Evolutionary conservation across 1,284 basidiomycete genomes (phyloP), one percentile per base, ranked within the genome.

Genomic region (Sporisorium scitamineum): DNA sequence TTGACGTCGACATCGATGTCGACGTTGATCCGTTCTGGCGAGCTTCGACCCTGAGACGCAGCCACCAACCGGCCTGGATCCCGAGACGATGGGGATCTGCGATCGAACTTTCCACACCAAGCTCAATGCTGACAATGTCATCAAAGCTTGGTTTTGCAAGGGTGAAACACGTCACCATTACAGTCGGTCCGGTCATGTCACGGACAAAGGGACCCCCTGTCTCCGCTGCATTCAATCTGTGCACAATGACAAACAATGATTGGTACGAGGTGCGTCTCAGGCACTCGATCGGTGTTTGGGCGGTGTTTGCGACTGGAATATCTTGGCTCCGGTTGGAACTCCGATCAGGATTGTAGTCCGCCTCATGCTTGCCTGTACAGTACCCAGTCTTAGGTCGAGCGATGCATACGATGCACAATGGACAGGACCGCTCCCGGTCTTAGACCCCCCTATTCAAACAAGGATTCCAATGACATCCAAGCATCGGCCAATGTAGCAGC

Each of bases 1-100:
- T 29, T n/a, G 27, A 48, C 16, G 18, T 29, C 47, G 44, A 48
- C 45, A 45, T 48, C 18, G 3, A 5, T 39, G 37, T 39, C 37
- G 37, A n/a, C n/a, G n/a, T n/a, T 22, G 54, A 57, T 56, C 54
- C 27, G 22, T 34, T 29, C 54, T 16, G 7, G 14, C 44, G 44
- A 44, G 13, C 20, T 37, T 39, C 37, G 37, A 39, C 37, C 44
- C 18, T 51, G 18, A 22, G 20, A 13, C 10, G 13, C 34, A 47
- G 54, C 32, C 54, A 56, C 27, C 54, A n/a, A 56, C 32, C 44
- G 26, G 27, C 14, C n/a, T 9, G n/a, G 5, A 6, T 18, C 4
- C 27, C 10, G 27, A 14, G 41, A 5, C 26, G 20, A 39, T 48
- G 29, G 13, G 16, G 27, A 31, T 41, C 54, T 41, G 24, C 51